Evolutionary conservation across 306 rosid species (phyloP).

Genomic region (cucumber (Cucumis sativus)): Cucumber_9930_V3 NC_026658.2:4121001-4121500

Average conservation of each 20-base stretch:
- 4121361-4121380: constrained; percentile 63
- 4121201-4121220: constrained; percentile 7
- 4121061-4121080: background rate
- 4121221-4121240: constrained; percentile 87
- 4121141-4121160: background rate
- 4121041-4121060: background rate
- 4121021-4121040: background rate
- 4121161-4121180: background rate
- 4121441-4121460: background rate
- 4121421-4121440: constrained; percentile 37
- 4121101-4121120: background rate
- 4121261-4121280: constrained; percentile 64
- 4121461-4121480: background rate
- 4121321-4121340: constrained; percentile 16
- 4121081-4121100: background rate
- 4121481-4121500: background rate
- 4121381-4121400: constrained; percentile 77
- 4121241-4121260: constrained; percentile 83
- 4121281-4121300: constrained; percentile 77
- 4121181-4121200: background rate
- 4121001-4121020: background rate
- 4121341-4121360: constrained; percentile 12
- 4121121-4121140: background rate
- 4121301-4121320: constrained; percentile 4
- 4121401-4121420: constrained; percentile 60